Conservation (phyloP, 179 eudicot genomes). For the Nepenthes alata region DNA sequence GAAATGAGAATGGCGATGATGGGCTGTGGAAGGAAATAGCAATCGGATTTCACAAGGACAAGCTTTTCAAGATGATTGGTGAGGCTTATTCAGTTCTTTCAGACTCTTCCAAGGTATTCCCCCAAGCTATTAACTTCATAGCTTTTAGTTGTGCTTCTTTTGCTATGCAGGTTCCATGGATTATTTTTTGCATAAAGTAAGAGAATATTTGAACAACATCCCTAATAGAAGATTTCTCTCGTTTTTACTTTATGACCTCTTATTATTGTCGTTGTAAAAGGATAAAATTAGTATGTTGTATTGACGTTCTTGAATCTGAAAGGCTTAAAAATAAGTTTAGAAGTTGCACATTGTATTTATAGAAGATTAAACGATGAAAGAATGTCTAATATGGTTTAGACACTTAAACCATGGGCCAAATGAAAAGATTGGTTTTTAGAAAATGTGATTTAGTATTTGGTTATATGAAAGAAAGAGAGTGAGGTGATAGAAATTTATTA, state of each 20-base stretch:
- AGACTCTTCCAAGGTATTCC: slow-evolving; percentile 53
- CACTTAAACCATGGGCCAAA: no score
- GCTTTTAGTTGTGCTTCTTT: neutral
- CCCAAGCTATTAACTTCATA: neutral
- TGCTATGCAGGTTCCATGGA: neutral
- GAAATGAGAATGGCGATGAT: slow-evolving; percentile 64
- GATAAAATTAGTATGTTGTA: no score
- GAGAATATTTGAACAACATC: neutral
- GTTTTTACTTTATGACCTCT: neutral
- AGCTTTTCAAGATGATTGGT: slow-evolving; percentile 83
- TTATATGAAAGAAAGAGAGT: no score
- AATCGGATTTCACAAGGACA: slow-evolving; percentile 52
- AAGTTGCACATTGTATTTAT: neutral
- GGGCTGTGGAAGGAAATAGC: slow-evolving; percentile 68
- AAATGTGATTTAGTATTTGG: no score
- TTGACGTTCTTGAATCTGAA: no score
- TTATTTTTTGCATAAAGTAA: neutral
- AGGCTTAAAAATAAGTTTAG: no score
- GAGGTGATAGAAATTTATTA: no score
- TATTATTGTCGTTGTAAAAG: no score
- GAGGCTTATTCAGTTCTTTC: slow-evolving; percentile 91
- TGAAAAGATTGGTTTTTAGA: no score
- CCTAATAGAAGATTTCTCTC: neutral
- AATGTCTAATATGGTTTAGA: no score
- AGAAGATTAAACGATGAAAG: neutral